Base-by-base conservation (phyloP, 768 basidiomycete species). In the Omphalotus guepiniiformis region DNA sequence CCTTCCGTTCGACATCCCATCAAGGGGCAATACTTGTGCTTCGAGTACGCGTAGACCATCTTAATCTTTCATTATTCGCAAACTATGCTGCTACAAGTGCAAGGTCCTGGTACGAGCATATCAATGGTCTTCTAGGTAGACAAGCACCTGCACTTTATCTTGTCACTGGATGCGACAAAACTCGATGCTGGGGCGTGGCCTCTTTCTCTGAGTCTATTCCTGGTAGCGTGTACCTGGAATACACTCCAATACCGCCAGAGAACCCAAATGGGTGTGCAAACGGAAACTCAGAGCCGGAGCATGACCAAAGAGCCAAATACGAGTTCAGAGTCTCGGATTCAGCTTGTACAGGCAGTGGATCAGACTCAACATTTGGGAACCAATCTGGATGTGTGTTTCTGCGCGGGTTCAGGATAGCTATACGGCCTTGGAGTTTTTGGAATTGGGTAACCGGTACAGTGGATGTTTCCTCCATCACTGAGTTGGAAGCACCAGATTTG, bases 341-440 rank as follows among this genome's bases (percentile, higher is more conserved):
- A 22, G 39, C 39, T 12, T 39, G 9, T 11, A 13, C 39, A 8
- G 21, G 13, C 2, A 39, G 39, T 25, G 18, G n/a, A 9, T 13
- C 39, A 13, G 39, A 39, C 18, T 9, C 21, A 9, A 22, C 11
- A 15, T 39, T 8, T 39, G 16, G 21, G n/a, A 16, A 39, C 7
- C 39, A 39, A 22, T 39, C 39, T 23, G 39, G 39, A 22, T 39
- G 39, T 39, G 39, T 39, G 7, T 39, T 39, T 21, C 8, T 39
- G 16, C 39, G 39, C n/a, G 39, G 39, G 11, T 39, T 39, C 2
- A 39, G 26, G 18, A 39, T 39, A n/a, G n/a, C 39, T 37, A 19
- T 37, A 5, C n/a, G 35, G n/a, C n/a, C n/a, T n/a, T n/a, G n/a
- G n/a, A n/a, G n/a, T n/a, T n/a, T n/a, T n/a, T n/a, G n/a, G n/a